Evolutionary conservation across 257 asterid species (phyloP).

Genomic region (Datura wrightii): DNA sequence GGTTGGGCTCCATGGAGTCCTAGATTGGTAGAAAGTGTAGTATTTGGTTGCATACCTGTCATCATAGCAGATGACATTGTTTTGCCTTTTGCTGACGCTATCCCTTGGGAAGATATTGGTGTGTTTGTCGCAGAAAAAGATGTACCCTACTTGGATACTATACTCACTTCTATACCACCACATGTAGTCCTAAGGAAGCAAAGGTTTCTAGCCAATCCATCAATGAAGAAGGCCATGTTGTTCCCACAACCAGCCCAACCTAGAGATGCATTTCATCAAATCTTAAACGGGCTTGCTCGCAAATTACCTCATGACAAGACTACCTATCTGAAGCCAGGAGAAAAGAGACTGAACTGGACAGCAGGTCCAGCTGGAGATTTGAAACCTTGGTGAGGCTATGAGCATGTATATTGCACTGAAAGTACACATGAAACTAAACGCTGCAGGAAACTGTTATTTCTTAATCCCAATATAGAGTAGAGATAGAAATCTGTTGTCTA

Average conservation of each 20-base stretch:
- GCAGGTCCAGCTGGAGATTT: conserved; percentile 79
- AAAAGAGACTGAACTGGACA: conserved; percentile 75
- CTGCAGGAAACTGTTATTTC: no score
- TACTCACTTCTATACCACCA: conserved; percentile 75
- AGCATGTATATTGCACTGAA: background rate
- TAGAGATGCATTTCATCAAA: conserved; percentile 71
- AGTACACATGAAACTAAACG: no score
- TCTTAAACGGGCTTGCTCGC: conserved; percentile 53
- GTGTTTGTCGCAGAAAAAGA: conserved; percentile 80
- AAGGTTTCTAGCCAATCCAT: conserved; percentile 79
- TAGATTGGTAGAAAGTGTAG: no score
- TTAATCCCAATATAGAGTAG: no score
- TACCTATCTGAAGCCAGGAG: conserved; percentile 57
- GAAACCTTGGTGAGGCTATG: conserved; percentile 59
- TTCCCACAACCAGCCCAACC: conserved; percentile 82
- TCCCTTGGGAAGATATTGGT: conserved; percentile 92
- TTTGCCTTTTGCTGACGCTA: conserved; percentile 84
- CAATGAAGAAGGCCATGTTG: conserved; percentile 92
- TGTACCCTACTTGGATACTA: conserved; percentile 73
- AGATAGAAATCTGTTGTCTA: no score
- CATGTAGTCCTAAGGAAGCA: conserved; percentile 75
- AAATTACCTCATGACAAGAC: conserved; percentile 65
- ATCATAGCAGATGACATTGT: conserved; percentile 87
- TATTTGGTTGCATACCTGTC: conserved; percentile 54
- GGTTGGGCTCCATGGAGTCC: no score